Evolutionary conservation across 2,329 filamentous ascomycete species (phyloP).

Genomic region (Paecilomyces variotii): DNA sequence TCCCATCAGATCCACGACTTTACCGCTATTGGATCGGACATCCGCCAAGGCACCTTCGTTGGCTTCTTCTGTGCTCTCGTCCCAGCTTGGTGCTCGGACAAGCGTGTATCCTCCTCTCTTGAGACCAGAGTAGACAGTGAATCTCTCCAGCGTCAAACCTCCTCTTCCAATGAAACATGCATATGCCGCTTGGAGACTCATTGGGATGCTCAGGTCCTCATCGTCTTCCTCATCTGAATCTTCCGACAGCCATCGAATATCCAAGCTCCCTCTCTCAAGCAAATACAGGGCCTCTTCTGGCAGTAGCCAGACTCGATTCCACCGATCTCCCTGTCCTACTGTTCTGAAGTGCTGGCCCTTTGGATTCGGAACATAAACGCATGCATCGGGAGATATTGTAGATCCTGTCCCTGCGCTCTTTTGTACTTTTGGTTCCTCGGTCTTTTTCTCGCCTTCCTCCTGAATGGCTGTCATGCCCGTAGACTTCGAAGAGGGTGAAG

Average conservation of each 20-base stretch:
- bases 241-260: conserved; percentile 69
- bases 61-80: conserved; percentile 22
- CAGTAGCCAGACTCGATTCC: conserved; percentile 68
- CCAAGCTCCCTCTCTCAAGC: conserved; percentile 77
- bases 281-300: conserved; percentile 89
- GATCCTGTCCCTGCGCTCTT: conserved; percentile 7
- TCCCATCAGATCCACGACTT: conserved; percentile 18
- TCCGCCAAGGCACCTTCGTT: conserved; percentile 1
- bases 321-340: conserved; percentile 63
- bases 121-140: conserved; percentile 78
- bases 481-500: not conserved
- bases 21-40: conserved; percentile 5
- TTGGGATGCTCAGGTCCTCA: conserved; percentile 61
- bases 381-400: conserved; percentile 23
- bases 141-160: conserved; percentile 64
- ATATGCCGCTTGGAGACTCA: conserved; percentile 88
- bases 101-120: conserved; percentile 78
- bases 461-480: conserved; percentile 10
- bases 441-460: conserved; percentile 8
- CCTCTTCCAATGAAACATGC: conserved; percentile 67
- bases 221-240: conserved; percentile 36
- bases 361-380: conserved; percentile 62
- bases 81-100: conserved; percentile 56
- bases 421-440: conserved; percentile 1
- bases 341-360: conserved; percentile 64